A percentile compares a stretch with the other conserved stretches of the same genome.
Conservation (phyloP, 2,329 filamentous ascomycete species). For the Alternaria viburni region DNA sequence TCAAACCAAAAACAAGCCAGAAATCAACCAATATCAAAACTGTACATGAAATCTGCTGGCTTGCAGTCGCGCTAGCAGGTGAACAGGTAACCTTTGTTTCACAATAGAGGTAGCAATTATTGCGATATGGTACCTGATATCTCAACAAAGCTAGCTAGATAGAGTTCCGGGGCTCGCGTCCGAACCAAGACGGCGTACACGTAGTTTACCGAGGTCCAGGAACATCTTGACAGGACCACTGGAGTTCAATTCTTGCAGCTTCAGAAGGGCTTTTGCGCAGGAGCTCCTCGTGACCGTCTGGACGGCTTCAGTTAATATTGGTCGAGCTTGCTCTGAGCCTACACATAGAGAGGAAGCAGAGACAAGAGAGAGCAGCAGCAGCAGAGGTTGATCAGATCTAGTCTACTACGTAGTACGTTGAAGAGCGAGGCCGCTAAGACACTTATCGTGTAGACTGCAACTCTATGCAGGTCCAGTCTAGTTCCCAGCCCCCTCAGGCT, state of each 20-base stretch:
- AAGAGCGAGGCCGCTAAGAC: neutral
- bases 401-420: neutral
- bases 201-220: neutral
- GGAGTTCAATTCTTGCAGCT: neutral
- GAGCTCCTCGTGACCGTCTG: neutral
- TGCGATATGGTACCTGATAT: neutral
- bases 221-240: neutral
- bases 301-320: neutral
- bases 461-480: neutral
- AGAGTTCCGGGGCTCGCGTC: neutral
- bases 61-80: neutral
- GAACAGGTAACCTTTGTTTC: neutral
- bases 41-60: neutral
- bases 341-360: neutral
- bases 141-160: neutral
- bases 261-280: neutral
- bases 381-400: neutral
- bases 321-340: neutral
- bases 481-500: neutral
- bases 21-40: neutral
- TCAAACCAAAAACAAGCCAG: neutral
- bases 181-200: neutral
- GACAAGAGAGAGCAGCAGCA: neutral
- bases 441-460: neutral
- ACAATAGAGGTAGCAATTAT: neutral